Evolutionary conservation across 441 rosid genomes (phyloP), one percentile per base, ranked within the genome.

Genomic region (Populus hybrid): DNA sequence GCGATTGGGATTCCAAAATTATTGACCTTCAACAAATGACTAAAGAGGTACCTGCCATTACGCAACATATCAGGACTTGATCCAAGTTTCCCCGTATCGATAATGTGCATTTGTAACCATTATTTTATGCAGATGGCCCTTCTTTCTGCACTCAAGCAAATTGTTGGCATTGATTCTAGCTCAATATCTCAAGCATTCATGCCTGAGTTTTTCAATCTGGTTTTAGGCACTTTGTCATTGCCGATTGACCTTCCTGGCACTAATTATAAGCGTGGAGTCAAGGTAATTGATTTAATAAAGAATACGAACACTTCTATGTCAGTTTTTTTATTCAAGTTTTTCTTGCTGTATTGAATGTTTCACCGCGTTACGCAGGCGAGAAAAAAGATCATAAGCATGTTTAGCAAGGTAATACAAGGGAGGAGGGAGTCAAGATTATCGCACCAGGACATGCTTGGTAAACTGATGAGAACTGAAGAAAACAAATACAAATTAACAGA

Each of bases 201-300:
- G 88, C 91, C 90, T 54, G 98, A 91, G 90, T 92, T 90, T 85
- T 90, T 90, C 81, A 91, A 93, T 83, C 89, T 95, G 28, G 98
- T 92, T 76, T 72, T 89, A 5, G 98, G 98, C 73, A 90, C 97
- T 10, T 81, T 95, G 8, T 92, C 98, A 4, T 84, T 95, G 70
- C 97, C 98, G 10, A 89, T 95, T 46, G 89, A 92, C 83, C 90
- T 95, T 74, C 98, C 97, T 0, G 92, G 98, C 6, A 88, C 97
- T 0, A 89, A 89, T 46, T 95, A 95, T 75, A 88, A 88, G 0
- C 86, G 85, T 2, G 98, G 97, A 69, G 70, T 88, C 63, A 93
- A 87, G 88, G 98, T 92, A 85, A 77, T 20, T 61, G 14, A n/a
- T 20, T 42, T 6, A 11, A 24, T 30, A 1, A 61, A 40, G 4